Percentiles rank a stretch among this genome's conserved stretches.
phyloP scores from a whole-genome alignment of 192 early-diverging fungal genomes.

The Podila verticillata region DNA sequence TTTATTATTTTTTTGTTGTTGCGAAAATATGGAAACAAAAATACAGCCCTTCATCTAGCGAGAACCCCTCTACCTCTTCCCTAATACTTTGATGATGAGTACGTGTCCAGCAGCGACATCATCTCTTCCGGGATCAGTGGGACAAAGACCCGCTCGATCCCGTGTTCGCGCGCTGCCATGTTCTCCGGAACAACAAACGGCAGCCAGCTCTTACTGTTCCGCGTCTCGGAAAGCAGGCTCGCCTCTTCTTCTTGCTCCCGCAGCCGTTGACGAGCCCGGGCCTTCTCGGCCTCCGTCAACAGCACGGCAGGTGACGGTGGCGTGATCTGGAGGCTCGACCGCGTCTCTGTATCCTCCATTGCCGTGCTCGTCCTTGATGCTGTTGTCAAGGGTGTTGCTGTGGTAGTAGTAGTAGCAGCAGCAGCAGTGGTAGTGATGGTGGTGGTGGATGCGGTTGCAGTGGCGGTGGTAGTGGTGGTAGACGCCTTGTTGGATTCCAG shows the following conservation, averaged over 20 bases:
- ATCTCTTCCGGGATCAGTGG: constrained; percentile 51
- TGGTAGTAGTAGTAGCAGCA: neutral
- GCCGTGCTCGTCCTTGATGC: constrained; percentile 2
- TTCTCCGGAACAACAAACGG: constrained; percentile 37
- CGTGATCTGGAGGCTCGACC: neutral
- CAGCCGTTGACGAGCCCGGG: constrained; percentile 21
- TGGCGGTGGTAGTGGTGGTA: neutral
- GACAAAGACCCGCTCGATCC: constrained; percentile 45
- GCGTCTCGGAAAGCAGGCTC: constrained; percentile 22
- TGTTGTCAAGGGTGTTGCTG: constrained; percentile 5
- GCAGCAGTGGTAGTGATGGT: neutral
- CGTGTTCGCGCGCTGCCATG: constrained; percentile 41
- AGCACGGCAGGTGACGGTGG: constrained; percentile 10
- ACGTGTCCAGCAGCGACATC: constrained; percentile 55
- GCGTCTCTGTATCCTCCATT: neutral
- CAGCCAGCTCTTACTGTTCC: constrained; percentile 40
- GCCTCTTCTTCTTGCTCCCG: constrained; percentile 49
- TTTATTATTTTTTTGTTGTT: neutral
- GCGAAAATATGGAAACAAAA: neutral
- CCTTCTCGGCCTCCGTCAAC: constrained; percentile 48
- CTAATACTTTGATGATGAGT: constrained; percentile 14
- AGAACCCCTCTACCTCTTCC: neutral
- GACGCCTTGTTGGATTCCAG: constrained; percentile 1
- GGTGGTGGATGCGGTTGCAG: constrained; percentile 9
- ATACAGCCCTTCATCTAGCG: no score